Evolutionary conservation across 164 flowering plant species (phyloP).

Genomic region (Litsea cubeba): DNA sequence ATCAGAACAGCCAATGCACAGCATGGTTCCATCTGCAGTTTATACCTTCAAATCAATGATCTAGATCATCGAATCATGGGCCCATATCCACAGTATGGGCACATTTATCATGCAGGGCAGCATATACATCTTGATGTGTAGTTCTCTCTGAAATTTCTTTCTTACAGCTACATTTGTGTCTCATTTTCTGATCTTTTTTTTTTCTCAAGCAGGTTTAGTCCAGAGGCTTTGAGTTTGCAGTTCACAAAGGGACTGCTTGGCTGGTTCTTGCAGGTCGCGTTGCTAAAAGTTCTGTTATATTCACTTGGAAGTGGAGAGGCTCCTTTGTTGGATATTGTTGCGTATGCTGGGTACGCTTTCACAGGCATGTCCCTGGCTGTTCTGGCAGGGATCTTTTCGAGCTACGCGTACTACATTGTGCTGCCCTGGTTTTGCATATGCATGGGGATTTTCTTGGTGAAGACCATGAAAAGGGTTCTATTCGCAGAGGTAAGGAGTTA

Average conservation of each 20-base stretch:
- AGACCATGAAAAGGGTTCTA: conserved; percentile 42
- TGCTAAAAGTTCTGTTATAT: conserved; percentile 30
- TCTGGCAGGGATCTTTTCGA: conserved; percentile 32
- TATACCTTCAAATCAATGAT: no score
- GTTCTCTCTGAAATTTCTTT: no score
- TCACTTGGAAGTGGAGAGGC: conserved; percentile 38
- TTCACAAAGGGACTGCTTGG: conserved; percentile 36
- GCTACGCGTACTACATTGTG: conserved; percentile 32
- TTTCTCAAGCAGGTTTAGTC: conserved; percentile 38
- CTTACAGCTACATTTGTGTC: no score
- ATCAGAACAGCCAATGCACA: no score
- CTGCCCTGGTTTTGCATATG: conserved; percentile 39
- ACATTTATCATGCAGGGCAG: no score
- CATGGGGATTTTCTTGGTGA: conserved; percentile 44
- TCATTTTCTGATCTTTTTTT: neutral
- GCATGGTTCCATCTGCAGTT: no score
- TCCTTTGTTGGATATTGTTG: conserved; percentile 42
- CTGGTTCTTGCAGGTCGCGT: conserved; percentile 34
- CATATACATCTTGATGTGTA: no score
- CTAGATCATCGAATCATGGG: no score
- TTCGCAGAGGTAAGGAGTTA: conserved; percentile 37
- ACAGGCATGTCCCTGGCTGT: conserved; percentile 37
- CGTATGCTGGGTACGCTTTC: conserved; percentile 47
- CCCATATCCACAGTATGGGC: no score
- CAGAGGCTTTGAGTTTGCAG: conserved; percentile 37